Evolutionary conservation across 495 filamentous ascomycete genomes (phyloP).

Genomic region (Penicillium fimorum): DNA sequence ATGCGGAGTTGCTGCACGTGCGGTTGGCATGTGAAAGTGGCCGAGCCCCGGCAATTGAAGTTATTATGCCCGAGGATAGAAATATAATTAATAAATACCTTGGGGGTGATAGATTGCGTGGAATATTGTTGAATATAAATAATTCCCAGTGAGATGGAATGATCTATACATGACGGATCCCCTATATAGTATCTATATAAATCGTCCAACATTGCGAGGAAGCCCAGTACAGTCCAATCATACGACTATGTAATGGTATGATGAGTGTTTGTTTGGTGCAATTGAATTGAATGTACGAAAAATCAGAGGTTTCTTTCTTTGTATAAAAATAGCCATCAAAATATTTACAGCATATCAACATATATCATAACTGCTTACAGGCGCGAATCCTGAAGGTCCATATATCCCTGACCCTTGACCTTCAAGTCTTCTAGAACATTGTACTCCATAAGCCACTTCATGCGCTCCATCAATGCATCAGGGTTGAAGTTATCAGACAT

Average conservation of each 20-base stretch:
- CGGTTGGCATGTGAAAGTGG: slow-evolving; percentile 26
- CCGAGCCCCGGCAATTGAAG: slow-evolving; percentile 17
- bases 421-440: slow-evolving; percentile 32
- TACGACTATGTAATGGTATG: background rate
- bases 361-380: slow-evolving; percentile 9
- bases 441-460: slow-evolving; percentile 39
- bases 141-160: background rate
- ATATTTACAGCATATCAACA: slow-evolving; percentile 1
- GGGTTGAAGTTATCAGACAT: slow-evolving; percentile 27
- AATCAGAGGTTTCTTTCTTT: slow-evolving; percentile 2
- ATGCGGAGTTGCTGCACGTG: slow-evolving; percentile 32
- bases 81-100: background rate
- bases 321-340: slow-evolving; percentile 5
- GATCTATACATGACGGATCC: background rate
- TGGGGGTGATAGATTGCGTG: background rate
- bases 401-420: slow-evolving; percentile 19
- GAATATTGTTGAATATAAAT: background rate
- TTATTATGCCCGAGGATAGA: background rate
- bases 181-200: no score
- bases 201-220: background rate
- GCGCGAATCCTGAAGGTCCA: slow-evolving; percentile 23
- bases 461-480: slow-evolving; percentile 24
- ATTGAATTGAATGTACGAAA: background rate
- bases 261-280: background rate
- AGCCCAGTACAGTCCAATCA: background rate